Percentiles rank a stretch among this genome's conserved stretches.
phyloP scores from a whole-genome alignment of 2,329 filamentous ascomycete species.

The Ciborinia camelliae region DNA sequence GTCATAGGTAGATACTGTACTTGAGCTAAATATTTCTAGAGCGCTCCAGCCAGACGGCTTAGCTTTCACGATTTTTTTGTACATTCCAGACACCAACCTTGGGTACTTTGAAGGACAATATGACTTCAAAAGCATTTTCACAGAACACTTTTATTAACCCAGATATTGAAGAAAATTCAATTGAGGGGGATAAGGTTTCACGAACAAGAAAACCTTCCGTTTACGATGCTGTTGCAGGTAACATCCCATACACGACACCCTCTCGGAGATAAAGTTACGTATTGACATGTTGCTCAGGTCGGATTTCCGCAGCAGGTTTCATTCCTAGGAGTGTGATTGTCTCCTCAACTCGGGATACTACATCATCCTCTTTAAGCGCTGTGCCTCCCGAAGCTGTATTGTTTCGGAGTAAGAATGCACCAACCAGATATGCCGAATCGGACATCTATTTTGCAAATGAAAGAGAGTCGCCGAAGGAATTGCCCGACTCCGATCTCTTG shows the following conservation, averaged over 20 bases:
- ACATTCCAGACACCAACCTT: slow-evolving; percentile 8
- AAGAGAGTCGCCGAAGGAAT: slow-evolving; percentile 47
- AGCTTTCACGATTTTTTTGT: neutral
- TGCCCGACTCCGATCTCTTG: slow-evolving; percentile 68
- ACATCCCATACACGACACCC: neutral
- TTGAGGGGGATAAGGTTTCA: slow-evolving; percentile 20
- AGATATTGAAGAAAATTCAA: slow-evolving; percentile 20
- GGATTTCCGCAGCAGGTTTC: slow-evolving; percentile 44
- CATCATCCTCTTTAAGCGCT: slow-evolving; percentile 37
- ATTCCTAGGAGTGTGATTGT: slow-evolving; percentile 35
- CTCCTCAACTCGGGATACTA: slow-evolving; percentile 33
- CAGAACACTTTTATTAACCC: slow-evolving; percentile 25
- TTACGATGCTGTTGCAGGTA: slow-evolving; percentile 72
- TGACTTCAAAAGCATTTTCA: slow-evolving; percentile 33
- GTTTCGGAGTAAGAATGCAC: slow-evolving; percentile 62
- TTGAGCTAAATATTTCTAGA: slow-evolving; percentile 11
- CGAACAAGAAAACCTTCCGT: slow-evolving; percentile 49
- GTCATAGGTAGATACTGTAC: too few relatives aligned
- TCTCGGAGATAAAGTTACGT: slow-evolving; percentile 5
- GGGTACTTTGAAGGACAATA: slow-evolving; percentile 15
- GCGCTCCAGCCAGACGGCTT: neutral
- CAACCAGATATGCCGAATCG: slow-evolving; percentile 64
- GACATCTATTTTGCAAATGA: slow-evolving; percentile 69
- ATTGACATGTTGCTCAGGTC: slow-evolving; percentile 34
- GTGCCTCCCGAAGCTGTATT: slow-evolving; percentile 68